Conservation (phyloP, 116 monocot genomes). For the Thalassia testudinum region DNA sequence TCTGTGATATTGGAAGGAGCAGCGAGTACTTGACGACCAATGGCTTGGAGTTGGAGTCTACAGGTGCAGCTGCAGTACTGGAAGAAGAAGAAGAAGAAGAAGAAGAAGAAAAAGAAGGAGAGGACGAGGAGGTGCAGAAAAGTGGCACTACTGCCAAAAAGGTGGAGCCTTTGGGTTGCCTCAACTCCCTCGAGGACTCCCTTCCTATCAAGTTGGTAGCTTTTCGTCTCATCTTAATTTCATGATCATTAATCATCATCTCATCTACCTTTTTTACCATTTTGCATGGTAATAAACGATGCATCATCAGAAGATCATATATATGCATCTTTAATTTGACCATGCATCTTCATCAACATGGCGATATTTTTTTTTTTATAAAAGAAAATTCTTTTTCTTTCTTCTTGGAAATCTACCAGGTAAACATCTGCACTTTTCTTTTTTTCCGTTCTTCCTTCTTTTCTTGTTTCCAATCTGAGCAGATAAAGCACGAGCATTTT, state of each 20-base stretch:
- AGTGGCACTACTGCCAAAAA: slow-evolving; percentile 5
- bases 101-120: slow-evolving; percentile 6
- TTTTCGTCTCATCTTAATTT: neutral
- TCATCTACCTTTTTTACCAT: neutral
- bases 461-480: too few relatives aligned
- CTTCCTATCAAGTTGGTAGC: slow-evolving; percentile 64
- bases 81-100: neutral
- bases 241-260: neutral
- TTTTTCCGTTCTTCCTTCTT: too few relatives aligned
- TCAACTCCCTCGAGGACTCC: slow-evolving; percentile 54
- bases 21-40: neutral
- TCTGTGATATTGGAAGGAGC: neutral
- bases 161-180: slow-evolving; percentile 14
- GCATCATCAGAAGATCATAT: too few relatives aligned
- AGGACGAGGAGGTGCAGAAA: slow-evolving; percentile 40
- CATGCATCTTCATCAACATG: neutral
- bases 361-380: neutral
- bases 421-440: too few relatives aligned
- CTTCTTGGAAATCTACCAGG: too few relatives aligned
- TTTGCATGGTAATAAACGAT: too few relatives aligned
- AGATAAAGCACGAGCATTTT: too few relatives aligned
- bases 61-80: neutral
- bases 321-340: too few relatives aligned
- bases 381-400: neutral
- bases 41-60: neutral